Percentiles rank a stretch among this genome's conserved stretches.
These are phyloP conservation scores for Trichosporon sp. DNA, from an alignment of 1,284 basidiomycete species.

Conservation along the genomic window DNA sequence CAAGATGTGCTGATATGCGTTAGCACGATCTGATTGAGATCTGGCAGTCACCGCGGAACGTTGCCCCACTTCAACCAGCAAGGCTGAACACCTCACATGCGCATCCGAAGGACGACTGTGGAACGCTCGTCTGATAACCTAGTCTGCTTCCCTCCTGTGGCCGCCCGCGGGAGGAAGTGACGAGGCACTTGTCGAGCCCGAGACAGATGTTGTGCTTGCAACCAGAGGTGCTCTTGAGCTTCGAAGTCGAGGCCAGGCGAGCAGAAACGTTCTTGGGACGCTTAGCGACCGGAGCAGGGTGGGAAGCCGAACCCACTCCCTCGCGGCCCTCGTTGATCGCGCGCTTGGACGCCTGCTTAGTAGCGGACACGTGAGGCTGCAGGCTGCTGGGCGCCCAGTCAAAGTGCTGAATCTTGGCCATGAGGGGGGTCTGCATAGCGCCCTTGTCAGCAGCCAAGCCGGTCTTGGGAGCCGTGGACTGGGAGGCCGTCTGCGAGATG, in stretches of 20 bases:
- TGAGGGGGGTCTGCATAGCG: not conserved
- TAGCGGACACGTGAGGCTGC: not conserved
- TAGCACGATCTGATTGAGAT: too few species aligned
- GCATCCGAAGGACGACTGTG: too few species aligned
- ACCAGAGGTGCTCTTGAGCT: not conserved
- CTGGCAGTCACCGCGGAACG: too few species aligned
- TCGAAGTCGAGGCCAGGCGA: not conserved
- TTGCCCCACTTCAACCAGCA: too few species aligned
- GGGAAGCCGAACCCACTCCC: not conserved
- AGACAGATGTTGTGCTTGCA: conserved; percentile 11
- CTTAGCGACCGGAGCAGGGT: not conserved
- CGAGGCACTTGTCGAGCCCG: not conserved
- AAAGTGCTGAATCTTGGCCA: not conserved
- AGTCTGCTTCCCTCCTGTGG: too few species aligned
- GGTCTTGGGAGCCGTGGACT: not conserved
- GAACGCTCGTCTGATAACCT: too few species aligned
- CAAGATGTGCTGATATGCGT: too few species aligned
- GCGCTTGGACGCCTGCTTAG: not conserved
- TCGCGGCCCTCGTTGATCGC: not conserved
- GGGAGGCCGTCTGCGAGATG: not conserved
- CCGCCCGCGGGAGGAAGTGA: not conserved
- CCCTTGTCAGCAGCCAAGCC: not conserved
- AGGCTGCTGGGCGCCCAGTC: not conserved
- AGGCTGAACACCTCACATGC: too few species aligned
- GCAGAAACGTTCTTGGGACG: not conserved